These are phyloP conservation scores for Jacaranda mimosifolia DNA, from an alignment of 257 asterid species.

Conservation along the genomic window DNA sequence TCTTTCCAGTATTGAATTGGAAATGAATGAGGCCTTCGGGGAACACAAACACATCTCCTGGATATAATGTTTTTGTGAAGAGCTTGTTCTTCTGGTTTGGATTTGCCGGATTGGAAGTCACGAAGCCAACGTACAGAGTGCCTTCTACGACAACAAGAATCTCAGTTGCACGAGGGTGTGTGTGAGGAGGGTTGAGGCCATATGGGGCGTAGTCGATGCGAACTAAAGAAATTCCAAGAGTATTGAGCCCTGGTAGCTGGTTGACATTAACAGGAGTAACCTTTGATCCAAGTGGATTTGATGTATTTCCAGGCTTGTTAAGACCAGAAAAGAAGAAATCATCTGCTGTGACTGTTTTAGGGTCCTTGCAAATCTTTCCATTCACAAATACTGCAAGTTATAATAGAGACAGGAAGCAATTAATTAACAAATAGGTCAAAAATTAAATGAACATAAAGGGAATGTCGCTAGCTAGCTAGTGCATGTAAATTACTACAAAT, in stretches of 20 bases:
- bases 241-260: constrained; percentile 48
- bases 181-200: constrained; percentile 47
- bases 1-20: too few relatives aligned
- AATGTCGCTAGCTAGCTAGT: too few relatives aligned
- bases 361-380: background rate
- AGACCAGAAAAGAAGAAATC: background rate
- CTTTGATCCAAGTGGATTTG: constrained; percentile 42
- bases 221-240: constrained; percentile 43
- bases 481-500: too few relatives aligned
- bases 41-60: constrained; percentile 42
- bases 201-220: constrained; percentile 39
- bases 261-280: constrained; percentile 37
- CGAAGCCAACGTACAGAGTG: too few relatives aligned
- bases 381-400: background rate
- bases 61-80: too few relatives aligned
- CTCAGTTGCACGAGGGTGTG: constrained; percentile 53
- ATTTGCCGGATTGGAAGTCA: too few relatives aligned
- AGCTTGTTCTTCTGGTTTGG: too few relatives aligned
- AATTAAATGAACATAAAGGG: too few relatives aligned
- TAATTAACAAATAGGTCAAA: too few relatives aligned
- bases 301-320: too few relatives aligned
- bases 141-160: constrained; percentile 43
- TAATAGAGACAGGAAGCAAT: background rate
- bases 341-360: background rate
- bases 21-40: too few relatives aligned